Evolutionary conservation across 2,329 filamentous ascomycete genomes (phyloP).

Genomic region (Ophiostoma angusticollis): DNA sequence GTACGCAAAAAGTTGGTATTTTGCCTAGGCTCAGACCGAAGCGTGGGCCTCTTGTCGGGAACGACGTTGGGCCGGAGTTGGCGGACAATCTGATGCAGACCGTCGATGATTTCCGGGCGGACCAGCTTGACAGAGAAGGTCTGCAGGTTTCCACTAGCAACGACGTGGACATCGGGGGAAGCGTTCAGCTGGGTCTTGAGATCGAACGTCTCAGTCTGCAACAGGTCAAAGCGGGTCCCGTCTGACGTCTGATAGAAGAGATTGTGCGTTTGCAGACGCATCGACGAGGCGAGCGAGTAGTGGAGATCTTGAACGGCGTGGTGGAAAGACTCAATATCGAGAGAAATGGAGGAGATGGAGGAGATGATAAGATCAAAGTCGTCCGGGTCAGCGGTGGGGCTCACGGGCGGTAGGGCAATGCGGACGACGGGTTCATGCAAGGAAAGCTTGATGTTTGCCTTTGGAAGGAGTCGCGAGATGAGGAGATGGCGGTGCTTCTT

Average conservation of each 20-base stretch:
- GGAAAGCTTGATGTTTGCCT: slow-evolving; percentile 88
- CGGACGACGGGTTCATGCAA: slow-evolving; percentile 92
- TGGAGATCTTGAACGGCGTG: slow-evolving; percentile 71
- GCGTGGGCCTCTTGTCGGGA: slow-evolving; percentile 45
- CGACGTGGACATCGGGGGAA: slow-evolving; percentile 71
- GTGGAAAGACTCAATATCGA: slow-evolving; percentile 94
- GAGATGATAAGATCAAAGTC: slow-evolving; percentile 95
- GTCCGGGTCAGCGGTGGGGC: slow-evolving; percentile 49
- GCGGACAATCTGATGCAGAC: slow-evolving; percentile 78
- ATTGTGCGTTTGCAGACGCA: slow-evolving; percentile 73
- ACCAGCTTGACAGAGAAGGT: slow-evolving; percentile 85
- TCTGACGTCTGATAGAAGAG: slow-evolving; percentile 88
- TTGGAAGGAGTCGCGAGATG: slow-evolving; percentile 82
- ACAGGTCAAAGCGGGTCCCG: slow-evolving; percentile 70
- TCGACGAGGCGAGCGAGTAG: slow-evolving; percentile 72
- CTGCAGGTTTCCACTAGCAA: slow-evolving; percentile 66
- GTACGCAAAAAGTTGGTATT: slow-evolving; percentile 61
- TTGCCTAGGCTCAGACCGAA: slow-evolving; percentile 36
- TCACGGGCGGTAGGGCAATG: slow-evolving; percentile 72
- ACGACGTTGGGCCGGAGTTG: slow-evolving; percentile 64
- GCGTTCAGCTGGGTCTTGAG: slow-evolving; percentile 76
- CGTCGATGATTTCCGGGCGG: slow-evolving; percentile 82
- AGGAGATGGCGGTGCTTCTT: slow-evolving; percentile 49
- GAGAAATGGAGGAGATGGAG: slow-evolving; percentile 81
- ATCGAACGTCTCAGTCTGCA: slow-evolving; percentile 80